Conservation (phyloP, 352 stramenopile genomes). For the Phytophthora tentaculata region DNA sequence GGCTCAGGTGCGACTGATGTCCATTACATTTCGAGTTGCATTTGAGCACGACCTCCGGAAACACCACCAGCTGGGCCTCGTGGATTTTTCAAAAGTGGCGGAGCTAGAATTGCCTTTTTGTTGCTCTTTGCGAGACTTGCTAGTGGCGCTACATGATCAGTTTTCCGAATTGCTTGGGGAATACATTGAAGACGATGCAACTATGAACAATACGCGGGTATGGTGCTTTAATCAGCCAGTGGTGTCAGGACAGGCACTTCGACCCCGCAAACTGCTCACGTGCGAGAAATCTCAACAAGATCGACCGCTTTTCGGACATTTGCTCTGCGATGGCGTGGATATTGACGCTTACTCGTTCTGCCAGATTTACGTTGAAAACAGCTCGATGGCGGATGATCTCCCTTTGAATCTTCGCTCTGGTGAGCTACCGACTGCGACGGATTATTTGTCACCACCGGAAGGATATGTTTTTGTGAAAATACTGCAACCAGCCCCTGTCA, state of each 20-base stretch:
- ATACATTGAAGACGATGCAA: constrained; percentile 36
- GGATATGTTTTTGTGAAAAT: constrained; percentile 64
- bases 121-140: constrained; percentile 62
- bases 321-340: constrained; percentile 80
- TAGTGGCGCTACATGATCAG: constrained; percentile 40
- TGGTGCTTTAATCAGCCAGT: constrained; percentile 87
- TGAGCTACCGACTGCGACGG: constrained; percentile 6
- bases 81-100: constrained; percentile 50
- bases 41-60: constrained; percentile 55
- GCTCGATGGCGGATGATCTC: constrained; percentile 35
- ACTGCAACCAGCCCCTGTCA: constrained; percentile 23
- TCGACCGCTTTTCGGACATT: constrained; percentile 66
- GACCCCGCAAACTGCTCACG: constrained; percentile 72
- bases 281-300: constrained; percentile 44
- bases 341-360: constrained; percentile 88
- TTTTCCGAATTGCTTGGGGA: constrained; percentile 38
- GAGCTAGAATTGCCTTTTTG: constrained; percentile 76
- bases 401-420: constrained; percentile 35
- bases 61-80: constrained; percentile 65
- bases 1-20: constrained; percentile 77
- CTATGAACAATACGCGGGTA: constrained; percentile 35
- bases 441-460: constrained; percentile 4
- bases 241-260: constrained; percentile 73
- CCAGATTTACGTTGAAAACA: constrained; percentile 73
- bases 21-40: constrained; percentile 80